Base-by-base conservation (phyloP, 2,329 filamentous ascomycete species). In the Fusarium sp. region DNA sequence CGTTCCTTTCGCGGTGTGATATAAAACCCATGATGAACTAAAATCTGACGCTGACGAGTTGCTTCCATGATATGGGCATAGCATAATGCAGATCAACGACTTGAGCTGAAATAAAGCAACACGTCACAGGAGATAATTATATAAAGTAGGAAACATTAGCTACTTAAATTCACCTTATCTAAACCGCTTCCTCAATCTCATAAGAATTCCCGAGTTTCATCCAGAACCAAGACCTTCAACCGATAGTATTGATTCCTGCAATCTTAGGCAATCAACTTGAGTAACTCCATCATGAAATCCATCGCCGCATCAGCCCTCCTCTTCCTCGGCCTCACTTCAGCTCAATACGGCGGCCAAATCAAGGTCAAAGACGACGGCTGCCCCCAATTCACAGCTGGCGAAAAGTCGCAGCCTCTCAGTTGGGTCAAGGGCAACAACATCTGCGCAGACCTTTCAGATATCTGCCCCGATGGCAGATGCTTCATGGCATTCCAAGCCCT, bases 321-420 rank as follows among this genome's bases (percentile, higher is more conserved):
- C 19, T 43, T 64, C 4, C 19, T 58, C 8, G 13, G 52, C n/a
- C n/a, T 52, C 6, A 18, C 37, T 16, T 21, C 42, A 19, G 64
- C 60, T 32, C 60, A 67, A 57, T 67, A 64, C 15, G 11, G 30
- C n/a, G 64, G 64, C 13, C 49, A 64, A n/a, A 67, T 64, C 25
- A 64, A 57, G 13, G 43, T 50, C 43, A 56, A 37, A 13, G 60
- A 64, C 18, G 64, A 57, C 35, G n/a, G 37, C 12, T 67, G 64
- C 11, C 60, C 64, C 16, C 44, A 44, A 13, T 64, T 67, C 21
- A 32, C 25, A 8, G 49, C 50, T 9, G 23, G 49, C 11, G 50
- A 67, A 44, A 49, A 38, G 37, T 47, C 49, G 6, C 35, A 58
- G 9, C 23, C 35, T 21, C 30, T 67, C 9, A 28, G 21, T 19